Percentiles rank a stretch among this genome's conserved stretches.
phyloP scores from a whole-genome alignment of 345 rosid species.

The Eucalyptus leucophloia region DNA sequence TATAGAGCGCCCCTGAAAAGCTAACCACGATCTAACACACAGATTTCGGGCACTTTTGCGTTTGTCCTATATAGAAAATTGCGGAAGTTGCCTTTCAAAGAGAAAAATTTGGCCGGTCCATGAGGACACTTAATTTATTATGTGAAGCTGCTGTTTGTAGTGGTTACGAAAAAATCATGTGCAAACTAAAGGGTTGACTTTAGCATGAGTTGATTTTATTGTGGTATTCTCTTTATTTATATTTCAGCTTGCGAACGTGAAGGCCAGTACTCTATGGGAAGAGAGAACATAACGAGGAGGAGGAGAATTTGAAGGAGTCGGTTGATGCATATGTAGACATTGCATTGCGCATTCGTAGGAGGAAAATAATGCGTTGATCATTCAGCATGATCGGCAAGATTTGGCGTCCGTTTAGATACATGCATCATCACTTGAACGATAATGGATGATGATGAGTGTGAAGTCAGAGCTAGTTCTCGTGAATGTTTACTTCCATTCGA shows the following conservation, averaged over 20 bases:
- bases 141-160: neutral
- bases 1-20: neutral
- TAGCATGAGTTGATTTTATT: neutral
- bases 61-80: neutral
- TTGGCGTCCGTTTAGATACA: neutral
- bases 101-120: neutral
- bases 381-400: neutral
- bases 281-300: neutral
- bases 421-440: neutral
- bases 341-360: neutral
- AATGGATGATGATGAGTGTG: neutral
- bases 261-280: neutral
- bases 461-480: neutral
- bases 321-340: neutral
- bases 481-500: neutral
- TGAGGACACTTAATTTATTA: neutral
- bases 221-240: neutral
- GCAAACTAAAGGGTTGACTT: neutral
- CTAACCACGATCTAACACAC: neutral
- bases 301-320: neutral
- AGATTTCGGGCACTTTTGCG: neutral
- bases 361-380: neutral
- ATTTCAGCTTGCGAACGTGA: neutral
- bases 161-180: neutral
- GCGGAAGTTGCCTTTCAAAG: neutral